Conservation (phyloP, 2,329 filamentous ascomycete species). For the Trichoderma guizhouense region DNA sequence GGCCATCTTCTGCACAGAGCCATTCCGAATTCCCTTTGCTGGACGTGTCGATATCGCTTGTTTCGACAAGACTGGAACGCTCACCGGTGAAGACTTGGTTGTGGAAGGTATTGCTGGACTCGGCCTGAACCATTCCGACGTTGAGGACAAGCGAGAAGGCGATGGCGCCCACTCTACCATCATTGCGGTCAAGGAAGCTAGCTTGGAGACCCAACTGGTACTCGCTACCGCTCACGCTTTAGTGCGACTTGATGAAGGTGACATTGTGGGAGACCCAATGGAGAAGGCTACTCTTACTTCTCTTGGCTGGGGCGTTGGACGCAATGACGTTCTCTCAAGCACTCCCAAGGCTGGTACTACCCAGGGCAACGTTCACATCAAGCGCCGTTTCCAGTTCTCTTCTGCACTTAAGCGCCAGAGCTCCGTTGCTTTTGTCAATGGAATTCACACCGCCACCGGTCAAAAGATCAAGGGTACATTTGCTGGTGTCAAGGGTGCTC, state of each 20-base stretch:
- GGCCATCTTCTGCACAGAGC: conserved; percentile 98
- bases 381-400: conserved; percentile 96
- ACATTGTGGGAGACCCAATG: conserved; percentile 98
- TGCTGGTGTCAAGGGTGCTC: conserved; percentile 92
- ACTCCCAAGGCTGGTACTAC: conserved; percentile 39
- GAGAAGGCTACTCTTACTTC: conserved; percentile 91
- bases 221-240: conserved; percentile 92
- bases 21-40: conserved; percentile 95
- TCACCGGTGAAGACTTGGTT: conserved; percentile 94
- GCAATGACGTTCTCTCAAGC: conserved; percentile 77
- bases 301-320: conserved; percentile 88
- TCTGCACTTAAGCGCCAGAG: conserved; percentile 95
- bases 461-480: conserved; percentile 82
- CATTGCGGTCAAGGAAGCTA: conserved; percentile 65
- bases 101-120: conserved; percentile 95
- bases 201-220: conserved; percentile 83
- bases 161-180: conserved; percentile 83
- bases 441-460: conserved; percentile 66
- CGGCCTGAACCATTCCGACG: conserved; percentile 64
- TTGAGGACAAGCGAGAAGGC: conserved; percentile 62
- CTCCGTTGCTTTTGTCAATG: conserved; percentile 80
- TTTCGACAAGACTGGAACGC: conserved; percentile 96
- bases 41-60: conserved; percentile 94
- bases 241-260: conserved; percentile 93
- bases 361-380: conserved; percentile 81